phyloP scores from a whole-genome alignment of 257 asterid genomes.

The Penstemon eatonii region DNA sequence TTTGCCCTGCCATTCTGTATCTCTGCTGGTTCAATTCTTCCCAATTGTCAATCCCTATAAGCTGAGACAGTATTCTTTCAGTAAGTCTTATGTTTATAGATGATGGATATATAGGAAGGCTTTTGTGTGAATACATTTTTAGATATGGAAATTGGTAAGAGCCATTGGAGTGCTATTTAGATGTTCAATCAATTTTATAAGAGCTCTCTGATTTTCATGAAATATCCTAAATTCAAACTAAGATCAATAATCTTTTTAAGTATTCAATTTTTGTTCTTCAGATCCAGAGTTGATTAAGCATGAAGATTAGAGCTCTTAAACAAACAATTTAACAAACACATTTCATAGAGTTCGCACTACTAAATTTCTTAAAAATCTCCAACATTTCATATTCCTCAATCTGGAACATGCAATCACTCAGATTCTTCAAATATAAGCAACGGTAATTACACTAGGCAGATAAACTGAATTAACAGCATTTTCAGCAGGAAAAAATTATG shows the following conservation, averaged over 20 bases:
- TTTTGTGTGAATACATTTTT: too few species aligned
- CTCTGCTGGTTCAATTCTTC: conserved; percentile 8
- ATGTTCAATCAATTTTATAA: too few species aligned
- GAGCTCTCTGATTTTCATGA: too few species aligned
- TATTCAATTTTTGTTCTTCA: background rate
- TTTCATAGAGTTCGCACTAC: background rate
- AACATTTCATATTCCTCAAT: background rate
- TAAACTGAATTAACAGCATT: background rate
- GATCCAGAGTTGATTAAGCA: conserved; percentile 2
- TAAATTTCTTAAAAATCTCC: background rate
- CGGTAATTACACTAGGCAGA: too few species aligned
- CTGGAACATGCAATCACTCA: conserved; percentile 19
- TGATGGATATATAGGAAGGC: background rate
- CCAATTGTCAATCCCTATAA: too few species aligned
- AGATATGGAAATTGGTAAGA: too few species aligned
- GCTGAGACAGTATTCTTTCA: background rate
- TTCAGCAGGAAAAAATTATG: background rate
- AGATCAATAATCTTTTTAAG: background rate
- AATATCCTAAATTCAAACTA: background rate
- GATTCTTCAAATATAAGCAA: background rate
- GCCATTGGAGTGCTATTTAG: too few species aligned
- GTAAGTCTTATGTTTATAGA: conserved; percentile 4
- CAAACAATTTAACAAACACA: conserved; percentile 18
- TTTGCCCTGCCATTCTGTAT: conserved; percentile 56
- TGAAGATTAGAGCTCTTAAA: background rate